Percentiles rank a stretch among this genome's conserved stretches.
Conservation (phyloP, 306 rosid species). For the Vigna radiata region DNA sequence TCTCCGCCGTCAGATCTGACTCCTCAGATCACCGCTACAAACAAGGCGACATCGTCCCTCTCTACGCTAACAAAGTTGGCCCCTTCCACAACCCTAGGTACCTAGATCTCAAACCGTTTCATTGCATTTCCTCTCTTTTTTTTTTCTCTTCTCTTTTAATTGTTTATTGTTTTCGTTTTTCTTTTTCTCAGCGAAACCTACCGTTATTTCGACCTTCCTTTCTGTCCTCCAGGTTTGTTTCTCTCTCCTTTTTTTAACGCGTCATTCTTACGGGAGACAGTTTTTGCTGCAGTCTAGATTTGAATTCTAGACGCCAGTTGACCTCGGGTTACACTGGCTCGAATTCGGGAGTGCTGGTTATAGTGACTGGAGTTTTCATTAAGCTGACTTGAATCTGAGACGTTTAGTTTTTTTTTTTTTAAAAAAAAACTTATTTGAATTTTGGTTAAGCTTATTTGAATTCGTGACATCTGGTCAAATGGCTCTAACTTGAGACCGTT, state of each 20-base stretch:
- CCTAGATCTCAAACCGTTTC: not conserved
- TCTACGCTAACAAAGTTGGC: slow-evolving; percentile 64
- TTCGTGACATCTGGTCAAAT: not conserved
- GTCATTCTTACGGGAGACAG: no score
- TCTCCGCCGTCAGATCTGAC: slow-evolving; percentile 57
- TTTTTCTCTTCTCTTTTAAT: no score
- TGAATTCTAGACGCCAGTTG: no score
- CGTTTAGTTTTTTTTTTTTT: no score
- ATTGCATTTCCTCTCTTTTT: not conserved
- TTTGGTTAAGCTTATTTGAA: not conserved
- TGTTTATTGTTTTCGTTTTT: not conserved
- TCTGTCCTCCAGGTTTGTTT: slow-evolving; percentile 69
- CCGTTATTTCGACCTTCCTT: slow-evolving; percentile 83
- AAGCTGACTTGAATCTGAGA: not conserved
- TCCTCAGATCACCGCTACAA: slow-evolving; percentile 60
- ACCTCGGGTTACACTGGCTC: no score
- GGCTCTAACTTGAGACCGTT: not conserved
- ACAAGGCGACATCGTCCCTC: slow-evolving; percentile 58
- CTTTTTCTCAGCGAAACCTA: slow-evolving; percentile 50
- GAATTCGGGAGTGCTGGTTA: no score
- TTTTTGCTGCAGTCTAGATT: no score
- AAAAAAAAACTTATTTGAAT: no score
- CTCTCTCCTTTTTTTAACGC: not conserved
- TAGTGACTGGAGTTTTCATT: no score
- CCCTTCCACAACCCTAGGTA: slow-evolving; percentile 71